These are phyloP conservation scores for Pulveroboletus sp. DNA, from an alignment of 768 basidiomycete genomes.

Conservation along the genomic window DNA sequence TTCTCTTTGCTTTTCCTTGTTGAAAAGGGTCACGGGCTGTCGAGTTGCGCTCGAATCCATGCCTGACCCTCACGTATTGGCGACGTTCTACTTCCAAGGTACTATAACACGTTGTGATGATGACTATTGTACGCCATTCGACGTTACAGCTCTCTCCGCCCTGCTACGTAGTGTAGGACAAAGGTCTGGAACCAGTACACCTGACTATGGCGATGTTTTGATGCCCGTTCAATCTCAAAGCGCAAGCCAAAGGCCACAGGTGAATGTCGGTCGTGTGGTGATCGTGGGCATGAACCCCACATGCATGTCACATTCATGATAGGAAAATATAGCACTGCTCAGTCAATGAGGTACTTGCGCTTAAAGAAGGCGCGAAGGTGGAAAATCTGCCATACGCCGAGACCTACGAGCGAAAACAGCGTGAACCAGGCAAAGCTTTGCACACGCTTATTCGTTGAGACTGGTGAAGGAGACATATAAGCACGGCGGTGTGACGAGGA, in stretches of 20 bases:
- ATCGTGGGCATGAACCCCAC: too few relatives aligned
- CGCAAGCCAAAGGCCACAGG: not conserved
- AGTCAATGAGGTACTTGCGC: slow-evolving; percentile 90
- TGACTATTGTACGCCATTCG: not conserved
- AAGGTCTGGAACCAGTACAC: slow-evolving; percentile 3
- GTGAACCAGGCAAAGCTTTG: slow-evolving; percentile 93
- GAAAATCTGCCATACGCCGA: slow-evolving; percentile 93
- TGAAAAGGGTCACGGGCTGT: not conserved
- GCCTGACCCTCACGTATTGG: too few relatives aligned
- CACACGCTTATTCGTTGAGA: slow-evolving; percentile 87
- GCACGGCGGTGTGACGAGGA: not conserved
- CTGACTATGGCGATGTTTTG: not conserved
- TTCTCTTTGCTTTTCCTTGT: not conserved
- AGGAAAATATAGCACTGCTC: slow-evolving; percentile 19
- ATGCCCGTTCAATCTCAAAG: not conserved
- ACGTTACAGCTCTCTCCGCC: not conserved
- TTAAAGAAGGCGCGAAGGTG: slow-evolving; percentile 95
- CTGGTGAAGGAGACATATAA: slow-evolving; percentile 36
- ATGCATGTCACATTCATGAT: slow-evolving; percentile 1
- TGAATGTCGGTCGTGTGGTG: not conserved
- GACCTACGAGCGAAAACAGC: slow-evolving; percentile 64
- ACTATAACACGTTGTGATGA: not conserved
- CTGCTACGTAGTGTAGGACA: slow-evolving; percentile 6
- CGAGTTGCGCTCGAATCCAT: not conserved
- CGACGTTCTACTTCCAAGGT: not conserved